These are phyloP conservation scores for Plantago coronopus DNA, from an alignment of 305 asterid species.

Conservation along the genomic window DNA sequence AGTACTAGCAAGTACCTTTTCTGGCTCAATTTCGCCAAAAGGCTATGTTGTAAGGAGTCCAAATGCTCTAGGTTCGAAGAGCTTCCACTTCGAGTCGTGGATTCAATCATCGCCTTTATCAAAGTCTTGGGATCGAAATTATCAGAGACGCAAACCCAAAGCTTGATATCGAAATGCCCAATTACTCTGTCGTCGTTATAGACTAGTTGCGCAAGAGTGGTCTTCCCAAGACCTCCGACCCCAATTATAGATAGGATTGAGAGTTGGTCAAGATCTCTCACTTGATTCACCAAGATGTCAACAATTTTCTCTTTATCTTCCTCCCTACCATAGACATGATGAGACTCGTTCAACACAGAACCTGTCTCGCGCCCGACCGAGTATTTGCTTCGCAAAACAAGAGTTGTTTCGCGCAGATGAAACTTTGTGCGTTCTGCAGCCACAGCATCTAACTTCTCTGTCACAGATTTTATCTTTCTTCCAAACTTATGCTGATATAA, in stretches of 20 bases:
- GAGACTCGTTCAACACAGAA: background rate
- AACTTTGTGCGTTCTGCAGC: background rate
- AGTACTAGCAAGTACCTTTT: too few species aligned
- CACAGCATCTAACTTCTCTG: background rate
- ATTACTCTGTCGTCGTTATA: background rate
- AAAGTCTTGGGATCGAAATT: background rate
- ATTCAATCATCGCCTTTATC: background rate
- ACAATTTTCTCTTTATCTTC: constrained; percentile 1
- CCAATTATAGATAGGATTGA: background rate
- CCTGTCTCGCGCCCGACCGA: background rate
- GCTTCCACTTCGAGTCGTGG: background rate
- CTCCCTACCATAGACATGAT: background rate
- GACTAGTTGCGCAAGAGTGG: background rate
- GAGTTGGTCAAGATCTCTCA: background rate
- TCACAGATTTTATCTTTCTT: background rate
- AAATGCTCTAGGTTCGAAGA: background rate
- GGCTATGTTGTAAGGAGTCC: background rate
- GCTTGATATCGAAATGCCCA: background rate
- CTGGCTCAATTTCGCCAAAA: background rate
- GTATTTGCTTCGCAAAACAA: background rate
- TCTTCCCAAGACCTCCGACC: constrained; percentile 2
- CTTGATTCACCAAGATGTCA: background rate
- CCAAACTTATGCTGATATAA: background rate
- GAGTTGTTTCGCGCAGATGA: background rate
- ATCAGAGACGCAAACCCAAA: constrained; percentile 9